Evolutionary conservation across 306 rosid genomes (phyloP).

Genomic region (Corylus heterophylla): DNA sequence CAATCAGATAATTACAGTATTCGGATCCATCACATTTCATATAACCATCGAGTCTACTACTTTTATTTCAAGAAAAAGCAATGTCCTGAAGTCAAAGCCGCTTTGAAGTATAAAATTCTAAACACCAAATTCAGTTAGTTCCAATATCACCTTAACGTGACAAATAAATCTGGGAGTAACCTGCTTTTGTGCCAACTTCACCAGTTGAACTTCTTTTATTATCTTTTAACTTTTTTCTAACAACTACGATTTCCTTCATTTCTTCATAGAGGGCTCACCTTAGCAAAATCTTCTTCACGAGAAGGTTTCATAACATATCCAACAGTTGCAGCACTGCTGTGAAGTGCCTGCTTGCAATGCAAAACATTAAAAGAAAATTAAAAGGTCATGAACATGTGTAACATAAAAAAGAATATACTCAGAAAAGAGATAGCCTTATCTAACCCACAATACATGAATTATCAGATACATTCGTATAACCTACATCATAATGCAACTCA

Average conservation of each 20-base stretch:
- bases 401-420: neutral
- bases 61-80: conserved; percentile 1
- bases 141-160: neutral
- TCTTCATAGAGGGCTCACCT: conserved; percentile 40
- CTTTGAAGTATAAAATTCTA: neutral
- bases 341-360: conserved; percentile 39
- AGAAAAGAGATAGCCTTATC: neutral
- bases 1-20: neutral
- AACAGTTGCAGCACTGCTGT: conserved; percentile 42
- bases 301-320: conserved; percentile 88
- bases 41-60: neutral
- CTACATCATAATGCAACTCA: neutral
- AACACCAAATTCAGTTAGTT: neutral
- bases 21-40: neutral
- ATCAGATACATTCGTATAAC: neutral
- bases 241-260: neutral
- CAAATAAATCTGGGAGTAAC: neutral
- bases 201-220: neutral
- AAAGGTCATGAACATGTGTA: neutral
- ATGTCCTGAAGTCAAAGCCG: neutral
- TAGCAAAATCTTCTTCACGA: conserved; percentile 87
- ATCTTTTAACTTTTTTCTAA: neutral
- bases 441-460: neutral
- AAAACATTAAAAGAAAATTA: neutral
- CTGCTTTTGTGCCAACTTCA: neutral